phyloP scores from a whole-genome alignment of 2,329 filamentous ascomycete genomes.

The Trichoderma sp. region DNA sequence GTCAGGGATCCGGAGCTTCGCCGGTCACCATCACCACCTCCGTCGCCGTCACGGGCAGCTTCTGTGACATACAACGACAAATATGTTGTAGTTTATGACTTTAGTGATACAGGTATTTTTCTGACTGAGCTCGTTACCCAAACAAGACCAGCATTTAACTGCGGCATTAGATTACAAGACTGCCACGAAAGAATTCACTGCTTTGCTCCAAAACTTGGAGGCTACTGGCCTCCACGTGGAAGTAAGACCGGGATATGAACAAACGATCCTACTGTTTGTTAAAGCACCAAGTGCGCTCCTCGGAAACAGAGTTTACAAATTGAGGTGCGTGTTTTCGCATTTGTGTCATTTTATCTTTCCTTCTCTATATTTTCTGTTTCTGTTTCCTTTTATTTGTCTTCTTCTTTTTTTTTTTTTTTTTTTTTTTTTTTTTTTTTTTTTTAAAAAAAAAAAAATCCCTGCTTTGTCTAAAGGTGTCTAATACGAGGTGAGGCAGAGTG shows the following conservation, averaged over 20 bases:
- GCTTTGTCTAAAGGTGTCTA: neutral
- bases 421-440: neutral
- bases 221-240: constrained; percentile 65
- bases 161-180: constrained; percentile 31
- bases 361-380: no score
- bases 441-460: neutral
- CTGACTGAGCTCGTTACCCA: neutral
- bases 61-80: constrained; percentile 35
- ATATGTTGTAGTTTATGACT: constrained; percentile 41
- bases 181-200: constrained; percentile 35
- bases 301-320: constrained; percentile 64
- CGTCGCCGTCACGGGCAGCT: neutral
- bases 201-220: constrained; percentile 56
- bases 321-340: constrained; percentile 44
- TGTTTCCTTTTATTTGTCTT: no score
- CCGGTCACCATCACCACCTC: constrained; percentile 4
- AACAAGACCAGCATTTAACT: neutral
- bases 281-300: constrained; percentile 61
- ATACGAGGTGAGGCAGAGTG: constrained; percentile 45
- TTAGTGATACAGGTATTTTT: constrained; percentile 33
- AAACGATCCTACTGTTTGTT: constrained; percentile 64
- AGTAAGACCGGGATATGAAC: constrained; percentile 66
- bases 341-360: no score
- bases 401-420: neutral
- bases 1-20: constrained; percentile 1